A percentile compares a stretch with the other conserved stretches of the same genome.
Evolutionary conservation across 768 basidiomycete species (phyloP).

Genomic region (Mrakia blollopis): DNA sequence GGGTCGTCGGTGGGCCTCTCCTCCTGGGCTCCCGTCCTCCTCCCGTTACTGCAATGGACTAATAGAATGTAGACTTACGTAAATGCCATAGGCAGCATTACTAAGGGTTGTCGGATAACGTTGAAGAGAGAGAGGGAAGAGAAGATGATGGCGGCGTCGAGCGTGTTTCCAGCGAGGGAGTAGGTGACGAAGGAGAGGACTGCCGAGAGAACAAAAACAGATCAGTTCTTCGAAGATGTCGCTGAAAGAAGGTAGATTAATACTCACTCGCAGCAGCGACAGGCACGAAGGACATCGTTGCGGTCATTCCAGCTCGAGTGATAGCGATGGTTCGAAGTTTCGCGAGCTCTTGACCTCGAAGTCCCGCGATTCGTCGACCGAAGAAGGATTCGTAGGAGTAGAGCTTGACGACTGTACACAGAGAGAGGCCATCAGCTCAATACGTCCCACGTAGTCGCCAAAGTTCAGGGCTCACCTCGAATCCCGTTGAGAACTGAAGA

Average conservation of each 20-base stretch:
- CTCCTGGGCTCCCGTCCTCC: too few species aligned
- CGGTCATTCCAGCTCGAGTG: slow-evolving; percentile 37
- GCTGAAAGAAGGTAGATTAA: slow-evolving; percentile 36
- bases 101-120: slow-evolving; percentile 40
- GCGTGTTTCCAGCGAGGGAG: slow-evolving; percentile 53
- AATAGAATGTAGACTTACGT: slow-evolving; percentile 16
- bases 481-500: slow-evolving; percentile 56
- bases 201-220: slow-evolving; percentile 54
- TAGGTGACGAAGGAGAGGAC: slow-evolving; percentile 62
- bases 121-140: slow-evolving; percentile 59
- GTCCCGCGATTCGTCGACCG: slow-evolving; percentile 34
- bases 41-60: too few species aligned
- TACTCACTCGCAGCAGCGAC: background rate
- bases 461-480: slow-evolving; percentile 43
- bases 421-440: background rate
- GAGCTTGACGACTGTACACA: slow-evolving; percentile 57
- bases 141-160: slow-evolving; percentile 57
- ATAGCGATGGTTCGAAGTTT: slow-evolving; percentile 37
- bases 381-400: slow-evolving; percentile 56
- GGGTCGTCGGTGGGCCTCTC: too few species aligned
- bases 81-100: slow-evolving; percentile 37
- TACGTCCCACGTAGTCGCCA: too few species aligned
- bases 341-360: slow-evolving; percentile 38
- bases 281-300: slow-evolving; percentile 28
- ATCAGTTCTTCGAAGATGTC: slow-evolving; percentile 32